phyloP scores from a whole-genome alignment of 139 green algal genomes.

The Tetraselmis chui region DNA sequence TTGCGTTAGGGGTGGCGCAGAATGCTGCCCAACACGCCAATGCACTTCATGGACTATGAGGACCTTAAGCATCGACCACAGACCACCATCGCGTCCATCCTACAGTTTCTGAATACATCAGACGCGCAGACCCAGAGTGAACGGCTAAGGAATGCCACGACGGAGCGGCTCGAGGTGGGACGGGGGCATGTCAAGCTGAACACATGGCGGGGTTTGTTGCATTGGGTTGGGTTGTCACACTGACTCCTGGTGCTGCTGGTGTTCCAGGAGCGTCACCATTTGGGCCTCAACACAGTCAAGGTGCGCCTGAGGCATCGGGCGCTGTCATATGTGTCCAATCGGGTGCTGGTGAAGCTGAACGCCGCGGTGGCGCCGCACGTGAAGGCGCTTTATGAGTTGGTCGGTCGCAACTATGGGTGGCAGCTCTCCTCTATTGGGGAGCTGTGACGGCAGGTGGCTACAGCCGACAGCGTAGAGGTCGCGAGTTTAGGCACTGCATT shows the following conservation, averaged over 20 bases:
- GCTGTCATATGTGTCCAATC: background rate
- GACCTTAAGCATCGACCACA: background rate
- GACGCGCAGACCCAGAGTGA: background rate
- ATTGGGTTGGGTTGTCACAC: background rate
- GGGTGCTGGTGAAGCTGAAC: background rate
- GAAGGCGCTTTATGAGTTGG: background rate
- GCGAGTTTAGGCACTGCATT: no score
- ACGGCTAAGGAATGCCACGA: background rate
- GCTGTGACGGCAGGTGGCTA: no score
- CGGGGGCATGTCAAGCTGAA: background rate
- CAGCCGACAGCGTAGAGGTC: no score
- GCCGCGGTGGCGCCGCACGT: background rate
- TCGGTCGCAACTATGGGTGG: background rate
- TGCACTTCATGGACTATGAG: background rate
- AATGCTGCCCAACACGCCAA: background rate
- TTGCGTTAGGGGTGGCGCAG: background rate
- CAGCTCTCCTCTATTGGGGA: background rate
- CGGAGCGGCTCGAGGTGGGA: background rate
- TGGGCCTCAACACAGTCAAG: background rate
- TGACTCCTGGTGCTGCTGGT: background rate
- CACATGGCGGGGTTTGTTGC: background rate
- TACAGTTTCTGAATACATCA: background rate
- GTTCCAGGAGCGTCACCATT: background rate
- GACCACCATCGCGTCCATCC: background rate
- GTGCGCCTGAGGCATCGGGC: background rate